phyloP scores from a whole-genome alignment of 192 early-diverging fungal species.

The Diversispora eburnea region DNA sequence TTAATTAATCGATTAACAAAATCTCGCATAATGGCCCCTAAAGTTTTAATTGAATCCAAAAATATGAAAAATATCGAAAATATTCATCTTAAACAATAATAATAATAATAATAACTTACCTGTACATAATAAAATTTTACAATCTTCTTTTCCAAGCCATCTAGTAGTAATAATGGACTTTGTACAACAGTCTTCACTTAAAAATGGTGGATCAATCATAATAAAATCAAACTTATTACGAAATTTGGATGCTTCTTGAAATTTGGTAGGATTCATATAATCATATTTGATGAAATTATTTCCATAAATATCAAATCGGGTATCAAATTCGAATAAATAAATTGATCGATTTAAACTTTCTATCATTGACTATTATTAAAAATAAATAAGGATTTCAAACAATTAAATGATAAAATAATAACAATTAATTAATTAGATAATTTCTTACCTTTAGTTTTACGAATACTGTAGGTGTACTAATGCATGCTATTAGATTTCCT shows the following conservation, averaged over 20 bases:
- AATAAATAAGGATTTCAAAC: neutral
- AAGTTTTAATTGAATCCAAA: neutral
- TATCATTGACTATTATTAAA: slow-evolving; percentile 34
- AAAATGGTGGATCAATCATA: slow-evolving; percentile 76
- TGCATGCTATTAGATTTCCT: slow-evolving; percentile 50
- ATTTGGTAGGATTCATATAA: slow-evolving; percentile 62
- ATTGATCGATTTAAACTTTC: slow-evolving; percentile 39
- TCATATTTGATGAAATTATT: slow-evolving; percentile 68
- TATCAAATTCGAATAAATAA: slow-evolving; percentile 72
- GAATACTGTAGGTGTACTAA: slow-evolving; percentile 62
- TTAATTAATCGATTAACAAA: slow-evolving; percentile 49
- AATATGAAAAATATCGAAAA: neutral
- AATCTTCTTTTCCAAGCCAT: slow-evolving; percentile 45
- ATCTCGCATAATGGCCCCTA: slow-evolving; percentile 53
- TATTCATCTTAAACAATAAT: neutral
- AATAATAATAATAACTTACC: slow-evolving; percentile 33
- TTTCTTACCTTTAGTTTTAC: slow-evolving; percentile 54
- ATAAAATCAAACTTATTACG: slow-evolving; percentile 62
- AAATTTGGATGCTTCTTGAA: slow-evolving; percentile 41
- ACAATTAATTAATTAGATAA: neutral
- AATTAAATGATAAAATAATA: neutral
- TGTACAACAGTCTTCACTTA: slow-evolving; percentile 68
- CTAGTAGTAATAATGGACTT: slow-evolving; percentile 62
- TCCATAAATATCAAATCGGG: slow-evolving; percentile 68
- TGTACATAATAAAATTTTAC: slow-evolving; percentile 60